phyloP scores from a whole-genome alignment of 192 early-diverging fungal genomes.

The Backusella liffmaniae region DNA sequence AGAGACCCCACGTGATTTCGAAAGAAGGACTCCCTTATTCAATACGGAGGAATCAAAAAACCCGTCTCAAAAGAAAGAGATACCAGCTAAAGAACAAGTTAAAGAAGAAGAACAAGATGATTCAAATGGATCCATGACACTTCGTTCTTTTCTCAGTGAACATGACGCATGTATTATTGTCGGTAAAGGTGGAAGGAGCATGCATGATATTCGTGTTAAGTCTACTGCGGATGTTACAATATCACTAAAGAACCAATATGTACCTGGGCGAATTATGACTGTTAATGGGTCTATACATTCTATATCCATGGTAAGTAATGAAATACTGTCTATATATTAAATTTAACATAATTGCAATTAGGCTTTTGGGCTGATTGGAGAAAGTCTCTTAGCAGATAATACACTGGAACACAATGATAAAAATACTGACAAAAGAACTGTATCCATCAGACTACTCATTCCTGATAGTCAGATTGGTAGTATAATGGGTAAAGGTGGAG shows the following conservation, averaged over 20 bases:
- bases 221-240: constrained; percentile 88
- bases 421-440: constrained; percentile 13
- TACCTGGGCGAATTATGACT: constrained; percentile 67
- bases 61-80: not conserved
- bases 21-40: constrained; percentile 29
- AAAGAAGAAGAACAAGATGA: not conserved
- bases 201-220: constrained; percentile 81
- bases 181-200: constrained; percentile 84
- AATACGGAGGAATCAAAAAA: not conserved
- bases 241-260: constrained; percentile 78
- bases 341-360: not conserved
- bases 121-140: constrained; percentile 18
- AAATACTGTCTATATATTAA: not conserved
- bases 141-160: constrained; percentile 59
- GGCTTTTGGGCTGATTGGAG: constrained; percentile 70
- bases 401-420: constrained; percentile 36
- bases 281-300: constrained; percentile 66
- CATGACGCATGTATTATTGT: constrained; percentile 85
- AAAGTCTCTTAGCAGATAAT: constrained; percentile 65
- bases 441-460: constrained; percentile 81
- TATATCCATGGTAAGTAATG: constrained; percentile 56
- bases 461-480: constrained; percentile 83
- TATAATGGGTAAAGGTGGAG: constrained; percentile 87
- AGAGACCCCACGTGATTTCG: constrained; percentile 22
- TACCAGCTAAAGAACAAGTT: not conserved